Conservation (phyloP, 2,329 filamentous ascomycete species). For the Cercospora janseana region DNA sequence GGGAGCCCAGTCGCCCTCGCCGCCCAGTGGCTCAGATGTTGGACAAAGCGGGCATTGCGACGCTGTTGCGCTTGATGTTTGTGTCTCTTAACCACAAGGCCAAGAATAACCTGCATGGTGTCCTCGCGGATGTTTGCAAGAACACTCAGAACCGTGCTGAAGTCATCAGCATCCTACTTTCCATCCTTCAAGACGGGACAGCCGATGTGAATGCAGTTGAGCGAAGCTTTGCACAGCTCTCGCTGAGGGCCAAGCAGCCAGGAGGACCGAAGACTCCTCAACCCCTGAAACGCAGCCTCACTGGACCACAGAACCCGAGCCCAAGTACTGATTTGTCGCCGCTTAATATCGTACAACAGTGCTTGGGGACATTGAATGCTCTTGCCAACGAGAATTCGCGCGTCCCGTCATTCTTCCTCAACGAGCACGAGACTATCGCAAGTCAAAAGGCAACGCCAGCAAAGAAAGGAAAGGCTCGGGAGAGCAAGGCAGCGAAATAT, state of each 20-base stretch:
- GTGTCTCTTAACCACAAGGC: slow-evolving; percentile 87
- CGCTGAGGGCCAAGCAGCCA: slow-evolving; percentile 77
- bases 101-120: slow-evolving; percentile 76
- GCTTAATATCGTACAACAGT: slow-evolving; percentile 92
- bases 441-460: slow-evolving; percentile 64
- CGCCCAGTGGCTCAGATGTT: slow-evolving; percentile 92
- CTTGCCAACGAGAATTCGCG: slow-evolving; percentile 82
- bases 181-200: slow-evolving; percentile 93
- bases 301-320: slow-evolving; percentile 48
- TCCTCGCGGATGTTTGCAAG: slow-evolving; percentile 88
- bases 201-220: slow-evolving; percentile 91
- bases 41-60: slow-evolving; percentile 92
- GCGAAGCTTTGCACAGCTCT: slow-evolving; percentile 90
- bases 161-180: slow-evolving; percentile 86
- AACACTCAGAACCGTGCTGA: slow-evolving; percentile 95
- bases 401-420: slow-evolving; percentile 87
- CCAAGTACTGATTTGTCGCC: slow-evolving; percentile 82
- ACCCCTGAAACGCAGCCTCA: slow-evolving; percentile 70
- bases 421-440: slow-evolving; percentile 77
- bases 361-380: slow-evolving; percentile 78
- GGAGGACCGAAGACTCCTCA: slow-evolving; percentile 72
- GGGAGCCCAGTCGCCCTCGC: slow-evolving; percentile 55
- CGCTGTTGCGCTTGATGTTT: slow-evolving; percentile 97
- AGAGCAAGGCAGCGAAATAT: slow-evolving; percentile 78
- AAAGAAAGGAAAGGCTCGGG: slow-evolving; percentile 81